Percentiles rank a stretch among this genome's conserved stretches.
Conservation (phyloP, 441 rosid genomes). For the Croton laevigatus region DNA sequence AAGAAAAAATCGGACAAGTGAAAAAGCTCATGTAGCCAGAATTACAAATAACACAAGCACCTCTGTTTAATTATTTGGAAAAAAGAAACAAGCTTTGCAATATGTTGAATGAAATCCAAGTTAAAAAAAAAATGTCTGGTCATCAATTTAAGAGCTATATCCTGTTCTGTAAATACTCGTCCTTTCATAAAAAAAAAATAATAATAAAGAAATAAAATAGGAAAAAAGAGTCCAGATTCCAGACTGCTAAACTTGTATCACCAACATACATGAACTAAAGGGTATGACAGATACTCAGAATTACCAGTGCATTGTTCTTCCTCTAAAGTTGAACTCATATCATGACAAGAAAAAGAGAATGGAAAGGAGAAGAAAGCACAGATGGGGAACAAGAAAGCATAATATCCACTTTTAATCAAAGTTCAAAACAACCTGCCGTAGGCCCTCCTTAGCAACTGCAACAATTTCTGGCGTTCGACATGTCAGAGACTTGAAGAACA, state of each 20-base stretch:
- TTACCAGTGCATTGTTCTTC: not conserved
- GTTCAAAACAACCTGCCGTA: slow-evolving; percentile 73
- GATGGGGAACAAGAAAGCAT: not conserved
- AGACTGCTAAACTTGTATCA: not conserved
- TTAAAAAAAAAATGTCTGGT: not conserved
- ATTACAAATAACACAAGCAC: not conserved
- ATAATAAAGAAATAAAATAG: not conserved
- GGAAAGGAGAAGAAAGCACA: not conserved
- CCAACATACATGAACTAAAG: not conserved
- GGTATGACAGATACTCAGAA: not conserved
- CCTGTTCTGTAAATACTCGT: not conserved
- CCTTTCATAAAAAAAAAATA: not conserved
- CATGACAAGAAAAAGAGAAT: not conserved
- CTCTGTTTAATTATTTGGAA: not conserved
- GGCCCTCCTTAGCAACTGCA: slow-evolving; percentile 96
- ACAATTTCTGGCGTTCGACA: slow-evolving; percentile 95
- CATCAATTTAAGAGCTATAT: too few species aligned
- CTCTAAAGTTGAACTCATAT: slow-evolving; percentile 4
- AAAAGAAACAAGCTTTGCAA: not conserved
- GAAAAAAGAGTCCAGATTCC: too few species aligned
- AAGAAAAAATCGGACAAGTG: not conserved
- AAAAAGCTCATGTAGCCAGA: not conserved
- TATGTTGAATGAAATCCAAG: not conserved
- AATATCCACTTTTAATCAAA: slow-evolving; percentile 15
- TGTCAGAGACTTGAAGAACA: slow-evolving; percentile 98